Base-by-base conservation (phyloP, 2,329 filamentous ascomycete species). In the Aplosporella prunicola region DNA sequence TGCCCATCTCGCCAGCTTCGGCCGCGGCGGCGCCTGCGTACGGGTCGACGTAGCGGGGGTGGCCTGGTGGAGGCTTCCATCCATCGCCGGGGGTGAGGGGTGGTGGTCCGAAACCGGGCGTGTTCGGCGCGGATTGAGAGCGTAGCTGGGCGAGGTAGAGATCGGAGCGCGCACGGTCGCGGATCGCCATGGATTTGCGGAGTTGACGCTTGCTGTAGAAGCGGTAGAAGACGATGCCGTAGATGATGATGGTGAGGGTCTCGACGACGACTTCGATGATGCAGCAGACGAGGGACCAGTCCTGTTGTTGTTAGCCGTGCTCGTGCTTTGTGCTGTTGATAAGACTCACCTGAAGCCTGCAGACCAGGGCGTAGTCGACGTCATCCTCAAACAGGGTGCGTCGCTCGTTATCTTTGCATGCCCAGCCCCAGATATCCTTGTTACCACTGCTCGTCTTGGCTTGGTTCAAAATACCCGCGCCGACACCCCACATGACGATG, bases 391-490 rank as follows among this genome's bases (percentile, higher is more conserved):
- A 96, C 36, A 94, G 66, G 34, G 86, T 64, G 39, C 79, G 68
- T 43, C 89, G 79, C 47, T 80, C 77, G 60, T 95, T 96, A 52
- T 93, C 74, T 40, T 88, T 81, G 61, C 91, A 98, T n/a, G 86
- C 78, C 91, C 91, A 98, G 42, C 89, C 88, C 91, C 91, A 98
- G 62, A 98, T 76, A 61, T 98, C 91, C 61, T 94, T 78, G 53
- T 82, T 83, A 46, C 76, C 66, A 54, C 76, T 76, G 55, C 73
- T 82, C 51, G 77, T 74, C 57, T 80, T 82, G 40, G 78, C 77
- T 51, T 82, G 75, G 57, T 96, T 87, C 51, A 95, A 75, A 40
- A 94, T 65, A 41, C 80, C 85, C 25, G 88, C 88, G 20, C 85
- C 87, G 22, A 91, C 68, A 38, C 80, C 79, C 91, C 91, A 98